Evolutionary conservation across 768 basidiomycete species (phyloP), one percentile per base, ranked within the genome.

Genomic region (Tulasnella sp.): DNA sequence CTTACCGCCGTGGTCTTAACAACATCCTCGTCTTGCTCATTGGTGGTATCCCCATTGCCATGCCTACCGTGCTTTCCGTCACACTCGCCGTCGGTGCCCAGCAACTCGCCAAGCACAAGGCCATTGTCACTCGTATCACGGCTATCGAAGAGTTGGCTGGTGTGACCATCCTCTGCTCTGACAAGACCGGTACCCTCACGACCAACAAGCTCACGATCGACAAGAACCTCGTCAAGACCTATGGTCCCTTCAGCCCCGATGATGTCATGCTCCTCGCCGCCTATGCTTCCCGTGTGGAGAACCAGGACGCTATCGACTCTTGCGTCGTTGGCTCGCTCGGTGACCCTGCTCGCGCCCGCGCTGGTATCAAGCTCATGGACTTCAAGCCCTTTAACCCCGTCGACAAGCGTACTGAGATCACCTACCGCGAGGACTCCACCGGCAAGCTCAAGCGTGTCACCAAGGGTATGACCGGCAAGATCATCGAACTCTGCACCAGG

Each of bases 351-450:
- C 81, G 80, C 58, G 94, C 95, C 61, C 93, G 93, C 64, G 80
- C 80, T 52, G 93, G 93, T 34, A 96, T 98, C 77, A 93, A 88
- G 71, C 84, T 98, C 47, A 79, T 97, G 70, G 94, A 98, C 74
- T 98, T 98, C 81, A 97, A 96, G 79, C 94, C 94, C 3, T 98
- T 97, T 82, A 96, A 97, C 79, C 95, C 95, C 52, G 92, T 94
- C 67, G 92, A 95, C 80, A 97, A 97, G 80, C 90, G 94, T 69
- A 98, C 95, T 61, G 95, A 97, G 76, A 94, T 95, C 72, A 98
- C 95, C 51, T 98, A 97, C 78, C 85, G 82, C 50, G 94, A 96
- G 71, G 86, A 93, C 73, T 79, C 90, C 7, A 79, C 88, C n/a
- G 95, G 95, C 73, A 90, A 87, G 73, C 81, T 98, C 66, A 96